Base-by-base conservation (phyloP, 352 stramenopile species). In the Globisporangium uncinulatum region DNA sequence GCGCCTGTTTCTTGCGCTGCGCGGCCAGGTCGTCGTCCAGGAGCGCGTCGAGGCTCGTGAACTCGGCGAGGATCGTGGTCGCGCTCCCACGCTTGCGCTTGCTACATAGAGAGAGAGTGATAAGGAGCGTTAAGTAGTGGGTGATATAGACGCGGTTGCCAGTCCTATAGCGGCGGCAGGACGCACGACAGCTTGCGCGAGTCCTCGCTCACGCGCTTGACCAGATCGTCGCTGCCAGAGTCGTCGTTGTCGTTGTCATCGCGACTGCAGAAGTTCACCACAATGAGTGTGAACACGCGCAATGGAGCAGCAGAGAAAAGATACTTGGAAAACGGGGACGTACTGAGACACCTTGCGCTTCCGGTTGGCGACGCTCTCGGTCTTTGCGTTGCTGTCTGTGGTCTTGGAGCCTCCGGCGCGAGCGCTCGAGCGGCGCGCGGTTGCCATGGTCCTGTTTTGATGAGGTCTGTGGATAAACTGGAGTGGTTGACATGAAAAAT, bases 31-130 rank as follows among this genome's bases (percentile, higher is more conserved):
- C 81, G 59, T 85, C 77, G 45, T 64, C 70, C 46, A 93, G 60
- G 39, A 93, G 73, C 49, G 83, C 83, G 63, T 93, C 83, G 15
- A 93, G 68, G 62, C 79, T 89, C 62, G 73, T 59, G 48, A 92
- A 92, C 68, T 91, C 74, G 54, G 68, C 63, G 42, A 85, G 56
- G 46, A 88, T 87, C 34, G 48, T 59, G 21, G 59, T 66, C 24
- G 59, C 41, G 45, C 68, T 65, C n/a, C 63, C 68, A 3, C 43
- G 61, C 48, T 44, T 68, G 57, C 63, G 53, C 34, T 77, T 74
- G 17, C 75, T 71, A 29, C 24, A 29, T 5, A 17, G 13, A 44
- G 13, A 44, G 13, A 19, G 6, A 15, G 37, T 42, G 4, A 42
- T 42, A 42, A 4, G 15, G 10, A 29, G 24, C 24, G 48, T 24